phyloP scores from a whole-genome alignment of 352 stramenopile genomes.

The Globisporangium paddicum region DNA sequence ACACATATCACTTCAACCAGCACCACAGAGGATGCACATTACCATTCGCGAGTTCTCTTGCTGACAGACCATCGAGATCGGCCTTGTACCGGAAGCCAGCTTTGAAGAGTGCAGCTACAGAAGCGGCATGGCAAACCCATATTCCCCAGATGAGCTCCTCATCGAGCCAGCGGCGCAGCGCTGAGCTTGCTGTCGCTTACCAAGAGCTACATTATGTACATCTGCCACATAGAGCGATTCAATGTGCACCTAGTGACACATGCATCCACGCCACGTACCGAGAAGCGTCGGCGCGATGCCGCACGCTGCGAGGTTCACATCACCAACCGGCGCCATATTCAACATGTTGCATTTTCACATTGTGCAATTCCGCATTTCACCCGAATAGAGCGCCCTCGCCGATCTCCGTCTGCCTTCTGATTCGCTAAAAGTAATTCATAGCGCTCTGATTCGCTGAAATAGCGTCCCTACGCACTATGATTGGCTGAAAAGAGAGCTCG shows the following conservation, averaged over 20 bases:
- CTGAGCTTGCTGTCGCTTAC: not conserved
- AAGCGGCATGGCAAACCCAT: not conserved
- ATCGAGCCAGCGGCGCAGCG: not conserved
- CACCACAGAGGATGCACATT: not conserved
- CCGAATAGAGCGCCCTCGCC: constrained; percentile 1
- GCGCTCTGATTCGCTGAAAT: not conserved
- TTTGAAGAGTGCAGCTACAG: constrained; percentile 48
- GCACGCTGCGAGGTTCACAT: constrained; percentile 43
- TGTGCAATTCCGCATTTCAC: not conserved
- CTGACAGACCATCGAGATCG: constrained; percentile 43
- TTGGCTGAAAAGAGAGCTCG: constrained; percentile 13
- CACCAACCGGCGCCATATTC: constrained; percentile 9
- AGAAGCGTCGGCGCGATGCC: constrained; percentile 57
- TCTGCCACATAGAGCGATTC: not conserved
- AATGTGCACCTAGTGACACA: not conserved
- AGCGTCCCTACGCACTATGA: not conserved
- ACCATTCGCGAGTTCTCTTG: constrained; percentile 60
- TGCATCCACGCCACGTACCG: constrained; percentile 20
- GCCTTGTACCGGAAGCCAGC: constrained; percentile 55
- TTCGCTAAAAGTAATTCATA: constrained; percentile 26
- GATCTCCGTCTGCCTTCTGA: constrained; percentile 4
- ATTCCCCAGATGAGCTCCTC: not conserved
- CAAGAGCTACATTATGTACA: not conserved
- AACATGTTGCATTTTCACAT: not conserved
- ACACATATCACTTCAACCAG: not conserved